These are phyloP conservation scores for Solanum appendiculatum DNA, from an alignment of 257 asterid genomes.

Conservation along the genomic window DNA sequence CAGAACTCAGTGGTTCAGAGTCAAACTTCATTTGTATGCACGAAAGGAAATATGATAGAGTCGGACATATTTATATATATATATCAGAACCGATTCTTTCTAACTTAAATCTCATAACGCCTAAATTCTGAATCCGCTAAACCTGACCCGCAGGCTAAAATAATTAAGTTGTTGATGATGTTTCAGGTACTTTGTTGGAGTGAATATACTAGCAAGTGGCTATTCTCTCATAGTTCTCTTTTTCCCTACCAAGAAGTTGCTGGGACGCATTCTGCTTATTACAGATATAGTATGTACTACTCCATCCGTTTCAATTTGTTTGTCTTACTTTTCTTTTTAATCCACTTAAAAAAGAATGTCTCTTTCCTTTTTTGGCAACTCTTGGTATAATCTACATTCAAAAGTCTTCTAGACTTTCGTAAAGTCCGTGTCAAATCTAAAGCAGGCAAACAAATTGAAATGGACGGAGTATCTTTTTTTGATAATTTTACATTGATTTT, in stretches of 20 bases:
- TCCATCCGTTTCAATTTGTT: neutral
- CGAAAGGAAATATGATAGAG: neutral
- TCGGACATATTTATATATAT: neutral
- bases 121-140: neutral
- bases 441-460: neutral
- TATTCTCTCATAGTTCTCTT: slow-evolving; percentile 53
- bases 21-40: neutral
- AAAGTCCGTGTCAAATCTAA: neutral
- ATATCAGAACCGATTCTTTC: neutral
- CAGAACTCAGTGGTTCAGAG: neutral
- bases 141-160: neutral
- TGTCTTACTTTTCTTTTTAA: neutral
- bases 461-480: neutral
- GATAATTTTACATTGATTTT: neutral
- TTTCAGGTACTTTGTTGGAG: slow-evolving; percentile 53
- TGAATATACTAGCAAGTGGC: slow-evolving; percentile 55
- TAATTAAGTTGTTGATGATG: neutral
- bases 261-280: slow-evolving; percentile 40
- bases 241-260: slow-evolving; percentile 34
- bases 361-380: neutral
- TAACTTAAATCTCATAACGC: neutral
- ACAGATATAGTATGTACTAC: slow-evolving; percentile 44
- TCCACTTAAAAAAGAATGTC: too few species aligned
- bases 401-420: neutral
- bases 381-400: too few species aligned